Evolutionary conservation across 1,139 yeast genomes (phyloP).

Genomic region (Taphrina communis): DNA sequence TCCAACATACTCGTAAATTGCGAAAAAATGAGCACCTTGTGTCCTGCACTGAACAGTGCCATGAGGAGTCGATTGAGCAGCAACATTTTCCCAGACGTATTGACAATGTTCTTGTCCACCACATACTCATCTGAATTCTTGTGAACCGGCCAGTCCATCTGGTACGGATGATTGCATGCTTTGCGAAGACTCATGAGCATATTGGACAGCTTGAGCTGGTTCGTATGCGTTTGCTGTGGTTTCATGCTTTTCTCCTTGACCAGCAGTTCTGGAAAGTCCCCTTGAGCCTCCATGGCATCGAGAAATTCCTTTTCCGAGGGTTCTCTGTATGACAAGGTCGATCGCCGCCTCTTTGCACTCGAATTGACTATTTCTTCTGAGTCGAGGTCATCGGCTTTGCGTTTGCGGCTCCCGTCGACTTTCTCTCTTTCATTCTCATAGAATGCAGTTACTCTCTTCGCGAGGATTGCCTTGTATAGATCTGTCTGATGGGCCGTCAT

Average conservation of each 20-base stretch:
- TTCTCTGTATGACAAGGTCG: conserved; percentile 12
- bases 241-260: background rate
- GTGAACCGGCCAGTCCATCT: conserved; percentile 74
- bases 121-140: conserved; percentile 46
- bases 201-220: conserved; percentile 62
- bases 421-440: background rate
- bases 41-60: conserved; percentile 58
- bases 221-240: conserved; percentile 43
- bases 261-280: background rate
- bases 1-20: conserved; percentile 84
- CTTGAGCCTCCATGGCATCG: conserved; percentile 14
- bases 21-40: conserved; percentile 77
- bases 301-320: conserved; percentile 34
- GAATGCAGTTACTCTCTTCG: conserved; percentile 51
- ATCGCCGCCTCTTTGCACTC: conserved; percentile 8
- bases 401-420: background rate
- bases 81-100: conserved; percentile 73
- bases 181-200: conserved; percentile 81
- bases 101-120: conserved; percentile 55
- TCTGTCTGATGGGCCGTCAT: conserved; percentile 67
- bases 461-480: conserved; percentile 67
- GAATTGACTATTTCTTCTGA: conserved; percentile 15
- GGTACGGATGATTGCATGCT: conserved; percentile 82
- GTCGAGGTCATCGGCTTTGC: conserved; percentile 21
- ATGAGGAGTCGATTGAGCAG: conserved; percentile 68